Percentiles rank a stretch among this genome's conserved stretches.
phyloP scores from a whole-genome alignment of 2,329 filamentous ascomycete genomes.

The Camillea tinctor region DNA sequence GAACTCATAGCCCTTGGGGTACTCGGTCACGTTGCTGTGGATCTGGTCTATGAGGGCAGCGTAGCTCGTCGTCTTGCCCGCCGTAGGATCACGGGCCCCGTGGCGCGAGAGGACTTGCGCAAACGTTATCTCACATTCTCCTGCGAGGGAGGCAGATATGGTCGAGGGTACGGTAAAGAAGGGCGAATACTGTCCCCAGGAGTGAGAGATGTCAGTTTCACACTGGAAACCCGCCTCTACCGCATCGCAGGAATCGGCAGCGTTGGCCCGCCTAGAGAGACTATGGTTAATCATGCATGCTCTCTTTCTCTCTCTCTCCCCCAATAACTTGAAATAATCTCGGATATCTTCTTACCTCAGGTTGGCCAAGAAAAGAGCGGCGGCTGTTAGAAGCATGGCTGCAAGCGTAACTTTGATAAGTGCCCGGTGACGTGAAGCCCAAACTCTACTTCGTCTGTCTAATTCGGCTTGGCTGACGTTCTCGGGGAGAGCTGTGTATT shows the following conservation, averaged over 20 bases:
- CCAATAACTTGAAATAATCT: slow-evolving; percentile 3
- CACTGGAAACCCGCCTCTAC: slow-evolving; percentile 62
- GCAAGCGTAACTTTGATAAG: slow-evolving; percentile 19
- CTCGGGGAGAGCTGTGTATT: slow-evolving; percentile 25
- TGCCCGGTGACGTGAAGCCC: slow-evolving; percentile 19
- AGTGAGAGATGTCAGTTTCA: slow-evolving; percentile 58
- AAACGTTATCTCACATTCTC: slow-evolving; percentile 73
- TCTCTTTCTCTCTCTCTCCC: no score
- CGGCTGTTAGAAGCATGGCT: slow-evolving; percentile 19
- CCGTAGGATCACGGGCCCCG: slow-evolving; percentile 78
- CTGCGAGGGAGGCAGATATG: slow-evolving; percentile 59
- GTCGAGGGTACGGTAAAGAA: slow-evolving; percentile 74
- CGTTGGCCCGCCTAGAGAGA: slow-evolving; percentile 16
- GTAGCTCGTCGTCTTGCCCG: slow-evolving; percentile 64
- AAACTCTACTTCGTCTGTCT: slow-evolving; percentile 12
- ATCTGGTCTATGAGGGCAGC: slow-evolving; percentile 63
- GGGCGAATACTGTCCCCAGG: slow-evolving; percentile 87
- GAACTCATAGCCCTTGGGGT: slow-evolving; percentile 65
- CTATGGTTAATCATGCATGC: slow-evolving; percentile 12
- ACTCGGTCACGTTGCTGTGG: slow-evolving; percentile 54
- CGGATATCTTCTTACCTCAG: slow-evolving; percentile 22
- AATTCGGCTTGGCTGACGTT: slow-evolving; percentile 14
- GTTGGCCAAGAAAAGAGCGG: slow-evolving; percentile 20
- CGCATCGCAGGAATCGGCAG: slow-evolving; percentile 48
- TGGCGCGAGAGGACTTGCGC: slow-evolving; percentile 81